Percentiles rank a stretch among this genome's conserved stretches.
These are phyloP conservation scores for Ilyonectria mors-panacis DNA, from an alignment of 2,329 filamentous ascomycete species.

Conservation along the genomic window DNA sequence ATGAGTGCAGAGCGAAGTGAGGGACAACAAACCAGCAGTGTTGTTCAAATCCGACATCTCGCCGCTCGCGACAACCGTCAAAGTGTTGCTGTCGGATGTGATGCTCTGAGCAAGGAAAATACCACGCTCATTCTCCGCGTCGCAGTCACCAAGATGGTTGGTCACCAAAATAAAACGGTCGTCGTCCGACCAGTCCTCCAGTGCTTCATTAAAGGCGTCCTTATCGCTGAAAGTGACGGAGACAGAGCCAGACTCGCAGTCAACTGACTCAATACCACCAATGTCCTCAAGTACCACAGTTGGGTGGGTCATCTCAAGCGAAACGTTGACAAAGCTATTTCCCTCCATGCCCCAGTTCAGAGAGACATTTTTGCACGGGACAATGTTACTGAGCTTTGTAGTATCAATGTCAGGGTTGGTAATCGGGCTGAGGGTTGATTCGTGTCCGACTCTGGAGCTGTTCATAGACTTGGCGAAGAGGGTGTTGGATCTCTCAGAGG, in stretches of 20 bases:
- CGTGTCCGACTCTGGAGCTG: slow-evolving; percentile 18
- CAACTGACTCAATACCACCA: slow-evolving; percentile 27
- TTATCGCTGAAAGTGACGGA: slow-evolving; percentile 30
- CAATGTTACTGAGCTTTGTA: slow-evolving; percentile 26
- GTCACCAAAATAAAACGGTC: slow-evolving; percentile 56
- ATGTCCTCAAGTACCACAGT: slow-evolving; percentile 38
- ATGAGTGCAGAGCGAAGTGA: too few species aligned
- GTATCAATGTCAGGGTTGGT: slow-evolving; percentile 25
- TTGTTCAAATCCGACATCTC: slow-evolving; percentile 51
- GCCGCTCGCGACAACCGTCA: slow-evolving; percentile 51
- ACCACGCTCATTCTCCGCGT: slow-evolving; percentile 56
- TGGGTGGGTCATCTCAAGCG: slow-evolving; percentile 35
- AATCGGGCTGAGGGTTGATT: slow-evolving; percentile 32
- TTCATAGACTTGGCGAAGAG: slow-evolving; percentile 5
- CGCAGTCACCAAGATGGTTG: slow-evolving; percentile 59
- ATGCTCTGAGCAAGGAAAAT: slow-evolving; percentile 55
- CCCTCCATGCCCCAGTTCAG: slow-evolving; percentile 27
- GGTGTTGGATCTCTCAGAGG: neutral
- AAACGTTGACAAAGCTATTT: slow-evolving; percentile 33
- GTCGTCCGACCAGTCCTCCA: slow-evolving; percentile 32
- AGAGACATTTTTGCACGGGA: slow-evolving; percentile 31
- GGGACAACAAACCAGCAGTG: slow-evolving; percentile 52
- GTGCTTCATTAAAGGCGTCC: slow-evolving; percentile 29
- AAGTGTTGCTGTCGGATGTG: slow-evolving; percentile 42
- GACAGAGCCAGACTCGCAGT: slow-evolving; percentile 28